Evolutionary conservation across 108 stramenopile species (phyloP).

Genomic region (Schizochytrium sp.): DNA sequence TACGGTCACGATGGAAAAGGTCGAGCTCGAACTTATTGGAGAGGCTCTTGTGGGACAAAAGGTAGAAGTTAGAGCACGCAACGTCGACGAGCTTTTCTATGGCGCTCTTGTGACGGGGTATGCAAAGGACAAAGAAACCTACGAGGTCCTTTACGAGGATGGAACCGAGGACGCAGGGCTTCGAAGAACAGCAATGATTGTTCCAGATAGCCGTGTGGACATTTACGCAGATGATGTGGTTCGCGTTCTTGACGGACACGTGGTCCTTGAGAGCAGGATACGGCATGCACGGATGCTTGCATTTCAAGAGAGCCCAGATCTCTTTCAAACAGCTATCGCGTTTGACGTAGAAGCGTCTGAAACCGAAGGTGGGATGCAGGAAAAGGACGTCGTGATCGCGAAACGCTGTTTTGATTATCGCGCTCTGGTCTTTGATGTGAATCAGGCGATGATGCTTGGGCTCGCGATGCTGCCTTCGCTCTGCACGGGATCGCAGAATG

Average conservation of each 20-base stretch:
- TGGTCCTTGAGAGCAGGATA: not conserved
- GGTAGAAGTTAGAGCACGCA: not conserved
- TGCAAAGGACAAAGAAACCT: not conserved
- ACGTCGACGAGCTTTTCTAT: slow-evolving; percentile 5
- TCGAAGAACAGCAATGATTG: not conserved
- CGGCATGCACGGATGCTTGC: not conserved
- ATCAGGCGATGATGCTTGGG: not conserved
- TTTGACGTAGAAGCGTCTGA: not conserved
- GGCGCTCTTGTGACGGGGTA: not conserved
- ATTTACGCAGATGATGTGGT: not conserved
- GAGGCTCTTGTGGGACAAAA: not conserved
- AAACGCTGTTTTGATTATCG: not conserved
- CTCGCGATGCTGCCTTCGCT: not conserved
- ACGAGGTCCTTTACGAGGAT: not conserved
- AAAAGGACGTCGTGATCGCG: not conserved
- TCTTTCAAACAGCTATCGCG: not conserved
- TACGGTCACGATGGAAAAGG: too few species aligned
- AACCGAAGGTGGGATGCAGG: not conserved
- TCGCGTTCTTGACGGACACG: not conserved
- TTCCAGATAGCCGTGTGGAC: not conserved
- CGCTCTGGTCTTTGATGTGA: not conserved
- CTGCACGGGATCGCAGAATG: not conserved
- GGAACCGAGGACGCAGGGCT: not conserved
- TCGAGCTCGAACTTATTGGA: not conserved
- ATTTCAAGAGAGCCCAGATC: not conserved